Conservation (phyloP, 2,329 filamentous ascomycete species). For the Atkinsonella hypoxylon region DNA sequence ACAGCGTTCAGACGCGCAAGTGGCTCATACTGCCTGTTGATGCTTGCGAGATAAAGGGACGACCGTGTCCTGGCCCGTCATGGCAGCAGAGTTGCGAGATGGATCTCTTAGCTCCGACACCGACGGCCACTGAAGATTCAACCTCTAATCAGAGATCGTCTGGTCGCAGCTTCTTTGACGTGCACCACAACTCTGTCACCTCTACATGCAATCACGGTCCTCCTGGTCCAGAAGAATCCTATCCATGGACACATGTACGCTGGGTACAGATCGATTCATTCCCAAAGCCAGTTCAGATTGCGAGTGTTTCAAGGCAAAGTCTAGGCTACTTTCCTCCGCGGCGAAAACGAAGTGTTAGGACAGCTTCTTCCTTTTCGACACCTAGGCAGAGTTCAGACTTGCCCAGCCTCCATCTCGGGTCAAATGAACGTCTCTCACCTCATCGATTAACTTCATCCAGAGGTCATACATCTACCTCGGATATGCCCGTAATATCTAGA, state of each 20-base stretch:
- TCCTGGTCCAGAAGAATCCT: slow-evolving; percentile 38
- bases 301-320: slow-evolving; percentile 64
- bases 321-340: slow-evolving; percentile 88
- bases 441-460: slow-evolving; percentile 32
- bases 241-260: slow-evolving; percentile 73
- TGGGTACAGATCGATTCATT: slow-evolving; percentile 73
- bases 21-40: slow-evolving; percentile 79
- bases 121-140: slow-evolving; percentile 19
- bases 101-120: slow-evolving; percentile 40
- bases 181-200: slow-evolving; percentile 17
- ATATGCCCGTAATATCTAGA: slow-evolving; percentile 23
- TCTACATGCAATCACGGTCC: slow-evolving; percentile 14
- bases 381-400: slow-evolving; percentile 55
- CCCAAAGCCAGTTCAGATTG: slow-evolving; percentile 66
- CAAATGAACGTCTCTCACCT: slow-evolving; percentile 22
- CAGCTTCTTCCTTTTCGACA: slow-evolving; percentile 53
- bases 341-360: slow-evolving; percentile 68
- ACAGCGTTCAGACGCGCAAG: slow-evolving; percentile 75
- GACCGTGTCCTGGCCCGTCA: slow-evolving; percentile 46
- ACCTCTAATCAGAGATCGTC: slow-evolving; percentile 13
- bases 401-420: slow-evolving; percentile 30
- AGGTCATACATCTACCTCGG: slow-evolving; percentile 21
- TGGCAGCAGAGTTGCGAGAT: slow-evolving; percentile 27
- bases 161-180: slow-evolving; percentile 31
- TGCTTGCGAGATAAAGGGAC: slow-evolving; percentile 73